Evolutionary conservation across 176 grass and related monocot species (phyloP).

Genomic region (Hordeum vulgare): DNA sequence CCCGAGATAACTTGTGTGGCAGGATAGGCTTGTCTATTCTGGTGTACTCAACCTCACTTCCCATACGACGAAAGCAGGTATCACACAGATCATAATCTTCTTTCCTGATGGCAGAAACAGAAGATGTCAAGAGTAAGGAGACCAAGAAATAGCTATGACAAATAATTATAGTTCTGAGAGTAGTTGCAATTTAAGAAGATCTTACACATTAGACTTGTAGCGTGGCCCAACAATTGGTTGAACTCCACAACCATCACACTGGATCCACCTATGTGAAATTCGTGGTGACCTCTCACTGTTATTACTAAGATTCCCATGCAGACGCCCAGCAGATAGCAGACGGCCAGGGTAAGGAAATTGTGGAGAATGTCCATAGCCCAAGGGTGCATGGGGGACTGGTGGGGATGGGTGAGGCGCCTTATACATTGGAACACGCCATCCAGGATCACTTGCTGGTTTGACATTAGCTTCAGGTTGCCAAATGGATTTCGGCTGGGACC

Average conservation of each 20-base stretch:
- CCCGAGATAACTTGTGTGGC: conserved; percentile 12
- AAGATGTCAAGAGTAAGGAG: conserved; percentile 19
- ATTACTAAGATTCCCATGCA: conserved; percentile 30
- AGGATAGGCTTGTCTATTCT: conserved; percentile 46
- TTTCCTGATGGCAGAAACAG: conserved; percentile 43
- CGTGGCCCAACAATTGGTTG: conserved; percentile 74
- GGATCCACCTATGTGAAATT: conserved; percentile 46
- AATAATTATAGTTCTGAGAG: background rate
- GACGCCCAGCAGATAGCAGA: conserved; percentile 25
- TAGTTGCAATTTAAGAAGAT: background rate
- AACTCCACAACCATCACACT: conserved; percentile 86
- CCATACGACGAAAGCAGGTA: conserved; percentile 62
- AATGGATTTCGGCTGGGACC: background rate
- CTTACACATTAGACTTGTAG: conserved; percentile 89
- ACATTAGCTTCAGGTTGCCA: conserved; percentile 23
- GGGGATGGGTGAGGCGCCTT: conserved; percentile 2
- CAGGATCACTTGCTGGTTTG: conserved; percentile 13
- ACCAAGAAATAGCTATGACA: background rate
- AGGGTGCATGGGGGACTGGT: conserved; percentile 1
- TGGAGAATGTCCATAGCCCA: conserved; percentile 22
- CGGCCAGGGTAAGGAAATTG: conserved; percentile 39
- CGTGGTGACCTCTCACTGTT: conserved; percentile 3
- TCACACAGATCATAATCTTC: conserved; percentile 88
- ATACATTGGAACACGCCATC: conserved; percentile 27
- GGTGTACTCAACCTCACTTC: conserved; percentile 48